Percentiles rank a stretch among this genome's conserved stretches.
Evolutionary conservation across 2,329 filamentous ascomycete genomes (phyloP).

Genomic region (Aspergillus sp.): DNA sequence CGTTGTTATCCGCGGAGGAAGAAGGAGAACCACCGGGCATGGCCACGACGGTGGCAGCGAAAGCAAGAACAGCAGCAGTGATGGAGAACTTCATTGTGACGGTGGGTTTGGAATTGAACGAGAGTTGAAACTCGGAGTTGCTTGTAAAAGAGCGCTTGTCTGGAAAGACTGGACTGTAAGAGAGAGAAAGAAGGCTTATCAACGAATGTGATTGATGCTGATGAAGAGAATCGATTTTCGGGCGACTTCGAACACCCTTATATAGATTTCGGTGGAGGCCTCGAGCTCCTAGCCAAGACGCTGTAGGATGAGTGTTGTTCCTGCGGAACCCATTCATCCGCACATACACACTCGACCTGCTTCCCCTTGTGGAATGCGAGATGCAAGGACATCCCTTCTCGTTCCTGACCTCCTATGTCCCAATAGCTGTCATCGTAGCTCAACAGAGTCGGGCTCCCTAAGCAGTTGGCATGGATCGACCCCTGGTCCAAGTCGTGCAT

Average conservation of each 20-base stretch:
- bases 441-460: constrained; percentile 2
- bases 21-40: constrained; percentile 24
- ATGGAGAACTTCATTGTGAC: constrained; percentile 44
- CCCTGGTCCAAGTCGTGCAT: background rate
- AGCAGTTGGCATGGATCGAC: constrained; percentile 24
- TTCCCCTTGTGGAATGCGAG: constrained; percentile 32
- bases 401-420: constrained; percentile 4
- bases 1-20: constrained; percentile 21
- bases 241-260: constrained; percentile 26
- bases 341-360: constrained; percentile 6
- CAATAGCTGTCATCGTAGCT: background rate
- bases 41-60: constrained; percentile 38
- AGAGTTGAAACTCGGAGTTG: constrained; percentile 22
- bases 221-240: constrained; percentile 16
- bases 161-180: constrained; percentile 27
- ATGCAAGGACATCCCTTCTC: constrained; percentile 24
- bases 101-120: constrained; percentile 34
- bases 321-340: constrained; percentile 8
- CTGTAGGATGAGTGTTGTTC: constrained; percentile 11
- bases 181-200: background rate
- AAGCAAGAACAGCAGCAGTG: constrained; percentile 35
- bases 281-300: constrained; percentile 16
- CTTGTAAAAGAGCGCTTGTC: constrained; percentile 6
- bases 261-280: constrained; percentile 36
- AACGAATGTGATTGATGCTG: constrained; percentile 38